Evolutionary conservation across 805 yeast genomes (phyloP), one percentile per base, ranked within the genome.

Genomic region (Candida rishiriensis): DNA sequence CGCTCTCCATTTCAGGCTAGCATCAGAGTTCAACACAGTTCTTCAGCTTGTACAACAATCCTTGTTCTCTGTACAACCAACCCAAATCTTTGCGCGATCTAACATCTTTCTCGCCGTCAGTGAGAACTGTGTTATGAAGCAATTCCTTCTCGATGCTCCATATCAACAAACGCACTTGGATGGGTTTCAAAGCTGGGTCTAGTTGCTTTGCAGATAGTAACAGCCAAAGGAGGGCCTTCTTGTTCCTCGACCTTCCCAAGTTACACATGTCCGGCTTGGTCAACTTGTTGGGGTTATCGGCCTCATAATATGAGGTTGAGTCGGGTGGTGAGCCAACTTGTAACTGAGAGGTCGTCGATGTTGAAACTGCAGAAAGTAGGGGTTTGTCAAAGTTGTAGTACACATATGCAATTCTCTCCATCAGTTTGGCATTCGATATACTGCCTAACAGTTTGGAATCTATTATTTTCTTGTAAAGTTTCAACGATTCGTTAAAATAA

Each of bases 151-250:
- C 63, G 3, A 61, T 51, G 29, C 51, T 39, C 46, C 58, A 49
- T 1, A 63, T 38, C 16, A 61, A 37, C 2, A 60, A 21, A n/a
- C 42, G 46, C 2, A 55, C 55, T 40, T 64, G 66, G 2, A 51
- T 39, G 1, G 64, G 60, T 15, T 56, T 57, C 10, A 51, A 45
- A 9, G 32, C 46, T 2, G 63, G 63, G 40, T 73, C 72, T 85
- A 96, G 81, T 57, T 85, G 86, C 44, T 76, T 76, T 7, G 88
- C 83, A 0, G 96, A 82, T 26, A 89, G 59, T 26, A 89, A 59
- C 51, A 75, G 73, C 88, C 96, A 89, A 28, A 90, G 70, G 0
- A 87, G 78, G 1, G 89, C 79, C 58, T 88, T 88, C 43, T 97
- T 73, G 41, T 64, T 64, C 46, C 95, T 69, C 2, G 85, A 77